These are phyloP conservation scores for Fusarium continuum DNA, from an alignment of 2,329 filamentous ascomycete species.

Conservation along the genomic window DNA sequence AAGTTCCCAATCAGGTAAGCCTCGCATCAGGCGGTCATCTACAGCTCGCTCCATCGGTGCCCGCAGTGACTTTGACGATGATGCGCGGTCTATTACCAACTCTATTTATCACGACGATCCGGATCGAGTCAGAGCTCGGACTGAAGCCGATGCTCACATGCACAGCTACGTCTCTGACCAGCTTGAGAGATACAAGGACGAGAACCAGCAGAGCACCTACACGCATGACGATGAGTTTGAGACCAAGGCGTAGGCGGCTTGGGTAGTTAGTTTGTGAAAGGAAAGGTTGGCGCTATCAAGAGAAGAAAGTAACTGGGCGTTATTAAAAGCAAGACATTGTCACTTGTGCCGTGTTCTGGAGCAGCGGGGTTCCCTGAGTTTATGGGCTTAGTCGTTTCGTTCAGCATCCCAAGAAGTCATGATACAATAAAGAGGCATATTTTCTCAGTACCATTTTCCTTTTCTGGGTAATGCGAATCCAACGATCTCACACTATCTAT, in stretches of 20 bases:
- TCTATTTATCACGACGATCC: slow-evolving; percentile 49
- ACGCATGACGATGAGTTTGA: slow-evolving; percentile 59
- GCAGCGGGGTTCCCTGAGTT: slow-evolving; percentile 13
- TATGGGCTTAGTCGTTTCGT: slow-evolving; percentile 18
- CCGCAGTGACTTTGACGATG: slow-evolving; percentile 77
- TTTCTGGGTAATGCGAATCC: background rate
- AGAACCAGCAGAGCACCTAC: slow-evolving; percentile 38
- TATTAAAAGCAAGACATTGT: slow-evolving; percentile 28
- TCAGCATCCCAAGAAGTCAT: slow-evolving; percentile 15
- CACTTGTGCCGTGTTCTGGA: slow-evolving; percentile 8
- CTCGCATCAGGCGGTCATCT: slow-evolving; percentile 77
- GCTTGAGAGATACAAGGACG: slow-evolving; percentile 71
- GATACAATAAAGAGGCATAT: slow-evolving; percentile 5
- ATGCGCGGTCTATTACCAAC: slow-evolving; percentile 46
- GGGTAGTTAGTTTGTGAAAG: background rate
- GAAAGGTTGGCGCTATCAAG: slow-evolving; percentile 11
- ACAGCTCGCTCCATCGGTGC: slow-evolving; percentile 84
- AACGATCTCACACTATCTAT: background rate
- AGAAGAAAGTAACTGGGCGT: slow-evolving; percentile 23
- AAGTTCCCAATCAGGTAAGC: slow-evolving; percentile 53
- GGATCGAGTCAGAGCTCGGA: slow-evolving; percentile 58
- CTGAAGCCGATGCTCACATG: slow-evolving; percentile 74
- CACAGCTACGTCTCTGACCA: slow-evolving; percentile 85
- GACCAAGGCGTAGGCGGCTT: slow-evolving; percentile 46
- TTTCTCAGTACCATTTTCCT: background rate